Evolutionary conservation across 1,284 basidiomycete species (phyloP).

Genomic region (Flammula alnicola): DNA sequence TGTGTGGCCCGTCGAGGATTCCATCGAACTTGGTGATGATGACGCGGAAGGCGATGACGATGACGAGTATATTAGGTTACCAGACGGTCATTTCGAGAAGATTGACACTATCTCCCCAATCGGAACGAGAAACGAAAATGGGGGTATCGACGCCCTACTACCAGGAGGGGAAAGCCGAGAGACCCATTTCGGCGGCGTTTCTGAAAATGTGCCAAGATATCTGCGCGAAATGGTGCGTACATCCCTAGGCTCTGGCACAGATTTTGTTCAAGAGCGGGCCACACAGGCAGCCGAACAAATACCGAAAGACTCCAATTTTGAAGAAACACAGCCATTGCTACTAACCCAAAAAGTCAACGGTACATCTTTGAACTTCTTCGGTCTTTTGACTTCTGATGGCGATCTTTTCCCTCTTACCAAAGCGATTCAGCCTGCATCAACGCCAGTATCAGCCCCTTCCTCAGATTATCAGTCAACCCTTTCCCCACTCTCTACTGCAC

Average conservation of each 20-base stretch:
- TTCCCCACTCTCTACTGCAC: conserved; percentile 25
- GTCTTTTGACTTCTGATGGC: background rate
- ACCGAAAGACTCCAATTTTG: conserved; percentile 33
- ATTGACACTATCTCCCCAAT: conserved; percentile 37
- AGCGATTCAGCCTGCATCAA: background rate
- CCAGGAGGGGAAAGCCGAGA: conserved; percentile 36
- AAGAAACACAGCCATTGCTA: conserved; percentile 47
- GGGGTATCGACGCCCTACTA: conserved; percentile 41
- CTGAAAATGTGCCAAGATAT: conserved; percentile 56
- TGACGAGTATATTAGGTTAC: conserved; percentile 39
- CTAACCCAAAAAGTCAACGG: conserved; percentile 22
- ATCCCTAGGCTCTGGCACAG: conserved; percentile 1
- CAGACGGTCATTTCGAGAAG: conserved; percentile 45
- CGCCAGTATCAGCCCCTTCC: conserved; percentile 11
- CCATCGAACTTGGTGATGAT: conserved; percentile 44
- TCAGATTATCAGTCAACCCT: conserved; percentile 12
- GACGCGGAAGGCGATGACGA: conserved; percentile 51
- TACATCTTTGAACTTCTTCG: background rate
- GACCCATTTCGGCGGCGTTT: conserved; percentile 53
- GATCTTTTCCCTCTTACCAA: background rate
- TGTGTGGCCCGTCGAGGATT: conserved; percentile 55
- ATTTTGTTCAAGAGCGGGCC: background rate
- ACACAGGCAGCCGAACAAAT: conserved; percentile 22
- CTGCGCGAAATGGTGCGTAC: conserved; percentile 60
- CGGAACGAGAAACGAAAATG: conserved; percentile 52